Base-by-base conservation (phyloP, 1,139 yeast species). In the Casaregolazyma lundiana region DNA sequence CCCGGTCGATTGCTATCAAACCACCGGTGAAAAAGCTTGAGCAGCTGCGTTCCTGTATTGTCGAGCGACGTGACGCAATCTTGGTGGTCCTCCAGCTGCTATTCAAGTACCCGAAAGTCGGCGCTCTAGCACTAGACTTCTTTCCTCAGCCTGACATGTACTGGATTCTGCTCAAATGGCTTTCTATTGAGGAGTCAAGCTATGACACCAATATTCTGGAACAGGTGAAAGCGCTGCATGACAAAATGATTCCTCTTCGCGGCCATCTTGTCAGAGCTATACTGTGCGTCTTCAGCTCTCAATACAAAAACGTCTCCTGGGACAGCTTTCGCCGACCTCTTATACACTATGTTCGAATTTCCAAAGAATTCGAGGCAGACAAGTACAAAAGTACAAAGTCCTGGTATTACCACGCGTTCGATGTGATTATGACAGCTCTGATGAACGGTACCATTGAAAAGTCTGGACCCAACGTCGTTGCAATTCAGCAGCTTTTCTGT, bases 401-500 rank as follows among this genome's bases (percentile, higher is more conserved):
- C 15, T 38, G 41, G 41, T 38, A 24, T 24, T 38, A 38, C 11
- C 26, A 15, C 13, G 13, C 34, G 7, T 38, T 38, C 29, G 41
- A 38, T 22, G 19, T 26, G 18, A 24, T 38, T 21, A 22, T 38
- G 32, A 13, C 29, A 8, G 34, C 21, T 11, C 21, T 38, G 11
- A 16, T 38, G 17, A 38, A 22, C 11, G 41, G 41, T 11, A 38
- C 19, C 7, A 24, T 38, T 15, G 41, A 38, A 6, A 16, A 24
- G 8, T 16, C 18, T 13, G 20, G 11, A 3, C 13, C 17, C 20
- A n/a, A 22, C 15, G 16, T 17, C 11, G 11, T 9, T 11, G 15
- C 11, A 13, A 15, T 40, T 11, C 13, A 19, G 16, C 30, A 30
- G 3, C 26, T 40, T 9, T 16, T 40, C 6, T 11, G 30, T 7